Conservation (phyloP, 306 rosid genomes). For the Mucuna pruriens region DNA sequence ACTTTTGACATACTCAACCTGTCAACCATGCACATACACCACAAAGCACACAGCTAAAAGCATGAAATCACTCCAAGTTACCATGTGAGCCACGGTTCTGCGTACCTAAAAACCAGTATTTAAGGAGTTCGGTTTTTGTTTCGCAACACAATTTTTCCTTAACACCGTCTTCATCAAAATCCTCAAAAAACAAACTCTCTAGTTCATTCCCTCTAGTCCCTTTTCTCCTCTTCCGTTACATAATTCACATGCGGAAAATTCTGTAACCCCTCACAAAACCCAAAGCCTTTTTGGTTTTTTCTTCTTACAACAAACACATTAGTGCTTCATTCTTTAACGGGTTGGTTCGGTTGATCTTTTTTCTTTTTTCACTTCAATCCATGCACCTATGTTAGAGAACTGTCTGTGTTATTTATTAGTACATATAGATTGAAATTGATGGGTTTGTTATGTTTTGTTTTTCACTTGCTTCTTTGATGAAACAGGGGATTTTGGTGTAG, state of each 20-base stretch:
- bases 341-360: not conserved
- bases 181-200: slow-evolving; percentile 6
- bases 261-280: slow-evolving; percentile 5
- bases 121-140: slow-evolving; percentile 34
- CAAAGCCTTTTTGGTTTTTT: not conserved
- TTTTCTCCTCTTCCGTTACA: not conserved
- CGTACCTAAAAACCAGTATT: slow-evolving; percentile 44
- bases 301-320: not conserved
- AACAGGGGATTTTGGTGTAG: slow-evolving; percentile 9
- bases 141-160: slow-evolving; percentile 30
- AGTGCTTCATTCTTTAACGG: not conserved
- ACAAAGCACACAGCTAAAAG: slow-evolving; percentile 31
- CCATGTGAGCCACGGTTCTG: slow-evolving; percentile 53
- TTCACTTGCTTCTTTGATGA: slow-evolving; percentile 2
- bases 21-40: not conserved
- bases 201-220: slow-evolving; percentile 15
- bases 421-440: not conserved
- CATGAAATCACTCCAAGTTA: slow-evolving; percentile 43
- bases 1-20: not conserved
- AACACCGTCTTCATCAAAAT: slow-evolving; percentile 21
- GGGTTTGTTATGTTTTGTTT: not conserved
- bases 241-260: not conserved
- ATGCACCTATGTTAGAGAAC: not conserved
- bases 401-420: not conserved
- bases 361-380: not conserved